Conservation (phyloP, 345 rosid species). For the Balakata baccata region DNA sequence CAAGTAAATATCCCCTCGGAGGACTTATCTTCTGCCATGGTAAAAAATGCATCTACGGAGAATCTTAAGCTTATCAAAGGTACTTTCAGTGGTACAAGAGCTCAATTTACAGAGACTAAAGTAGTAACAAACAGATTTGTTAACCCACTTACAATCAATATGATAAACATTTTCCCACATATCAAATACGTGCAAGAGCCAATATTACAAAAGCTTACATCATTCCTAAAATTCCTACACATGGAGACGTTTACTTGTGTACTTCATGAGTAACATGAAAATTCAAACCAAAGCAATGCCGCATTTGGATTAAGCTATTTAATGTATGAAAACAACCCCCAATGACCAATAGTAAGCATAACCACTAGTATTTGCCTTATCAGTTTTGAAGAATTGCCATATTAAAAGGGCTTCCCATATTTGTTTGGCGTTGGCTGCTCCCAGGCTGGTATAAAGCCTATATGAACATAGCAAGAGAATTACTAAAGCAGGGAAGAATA, state of each 20-base stretch:
- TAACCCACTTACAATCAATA: background rate
- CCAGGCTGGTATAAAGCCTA: constrained; percentile 85
- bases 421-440: constrained; percentile 68
- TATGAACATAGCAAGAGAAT: constrained; percentile 16
- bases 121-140: background rate
- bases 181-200: constrained; percentile 2
- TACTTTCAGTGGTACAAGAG: background rate
- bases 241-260: constrained; percentile 7
- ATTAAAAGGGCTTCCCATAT: constrained; percentile 78
- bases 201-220: constrained; percentile 11
- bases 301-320: constrained; percentile 1
- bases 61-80: background rate
- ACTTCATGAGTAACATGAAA: constrained; percentile 12
- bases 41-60: background rate
- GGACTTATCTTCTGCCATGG: background rate
- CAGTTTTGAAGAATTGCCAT: background rate
- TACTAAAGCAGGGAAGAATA: background rate
- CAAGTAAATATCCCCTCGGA: too few relatives aligned
- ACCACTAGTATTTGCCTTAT: constrained; percentile 16
- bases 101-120: background rate
- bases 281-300: background rate
- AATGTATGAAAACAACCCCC: constrained; percentile 15
- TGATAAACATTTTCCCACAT: constrained; percentile 5
- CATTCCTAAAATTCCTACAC: constrained; percentile 13
- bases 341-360: constrained; percentile 1